phyloP scores from a whole-genome alignment of 1,139 yeast species.

The Yamadazyma spencermartinsiae region DNA sequence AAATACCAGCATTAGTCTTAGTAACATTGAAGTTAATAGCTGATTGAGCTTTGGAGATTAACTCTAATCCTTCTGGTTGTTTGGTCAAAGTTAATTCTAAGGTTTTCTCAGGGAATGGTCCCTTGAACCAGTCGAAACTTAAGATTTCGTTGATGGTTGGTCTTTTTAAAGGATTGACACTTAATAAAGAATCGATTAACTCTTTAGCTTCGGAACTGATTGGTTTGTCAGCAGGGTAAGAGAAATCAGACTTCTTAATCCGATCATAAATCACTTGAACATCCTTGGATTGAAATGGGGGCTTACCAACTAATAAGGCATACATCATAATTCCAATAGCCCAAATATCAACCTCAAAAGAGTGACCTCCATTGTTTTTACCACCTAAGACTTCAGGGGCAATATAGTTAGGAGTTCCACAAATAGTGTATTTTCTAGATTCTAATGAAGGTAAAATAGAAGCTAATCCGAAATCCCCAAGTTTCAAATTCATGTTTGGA shows the following conservation, averaged over 20 bases:
- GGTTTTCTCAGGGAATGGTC: slow-evolving; percentile 77
- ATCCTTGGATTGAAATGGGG: slow-evolving; percentile 96
- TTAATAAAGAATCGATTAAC: slow-evolving; percentile 70
- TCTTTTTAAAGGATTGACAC: slow-evolving; percentile 77
- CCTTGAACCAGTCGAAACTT: slow-evolving; percentile 81
- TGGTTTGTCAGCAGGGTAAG: slow-evolving; percentile 73
- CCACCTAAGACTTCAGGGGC: slow-evolving; percentile 97
- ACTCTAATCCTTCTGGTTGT: slow-evolving; percentile 59
- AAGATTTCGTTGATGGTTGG: slow-evolving; percentile 80
- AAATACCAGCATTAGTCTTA: slow-evolving; percentile 65
- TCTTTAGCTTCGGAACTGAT: slow-evolving; percentile 71
- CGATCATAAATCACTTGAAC: slow-evolving; percentile 92
- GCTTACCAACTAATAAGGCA: slow-evolving; percentile 87
- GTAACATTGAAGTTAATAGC: slow-evolving; percentile 67
- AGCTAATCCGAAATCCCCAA: slow-evolving; percentile 97
- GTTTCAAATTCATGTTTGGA: slow-evolving; percentile 86
- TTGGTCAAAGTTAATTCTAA: slow-evolving; percentile 59
- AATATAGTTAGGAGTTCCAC: slow-evolving; percentile 97
- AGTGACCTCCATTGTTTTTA: slow-evolving; percentile 75
- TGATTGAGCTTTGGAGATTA: slow-evolving; percentile 61
- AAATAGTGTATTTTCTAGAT: slow-evolving; percentile 85
- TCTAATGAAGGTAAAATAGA: slow-evolving; percentile 69
- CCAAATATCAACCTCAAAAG: slow-evolving; percentile 95
- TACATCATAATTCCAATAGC: slow-evolving; percentile 95
- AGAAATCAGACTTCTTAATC: slow-evolving; percentile 79